Percentiles rank a stretch among this genome's conserved stretches.
Conservation (phyloP, 495 filamentous ascomycete genomes). For the Mytilinidion resinicola region DNA sequence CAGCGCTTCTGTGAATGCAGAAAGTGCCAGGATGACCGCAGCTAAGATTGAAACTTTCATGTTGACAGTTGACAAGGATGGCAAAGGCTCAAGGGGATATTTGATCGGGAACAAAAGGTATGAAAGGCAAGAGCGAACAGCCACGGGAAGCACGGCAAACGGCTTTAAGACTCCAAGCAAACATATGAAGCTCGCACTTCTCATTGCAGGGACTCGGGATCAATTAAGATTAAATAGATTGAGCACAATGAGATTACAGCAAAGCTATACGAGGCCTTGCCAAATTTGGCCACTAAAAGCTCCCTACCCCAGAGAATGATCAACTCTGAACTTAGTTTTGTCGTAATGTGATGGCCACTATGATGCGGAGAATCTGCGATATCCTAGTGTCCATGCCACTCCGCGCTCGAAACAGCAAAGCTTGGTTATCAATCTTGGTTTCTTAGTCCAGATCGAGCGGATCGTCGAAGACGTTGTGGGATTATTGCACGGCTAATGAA, state of each 20-base stretch:
- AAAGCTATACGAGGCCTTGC: neutral
- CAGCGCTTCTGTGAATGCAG: neutral
- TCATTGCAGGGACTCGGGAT: neutral
- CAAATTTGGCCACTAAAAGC: too few relatives aligned
- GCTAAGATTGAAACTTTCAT: neutral
- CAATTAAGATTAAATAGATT: neutral
- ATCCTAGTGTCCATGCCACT: neutral
- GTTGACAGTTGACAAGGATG: neutral
- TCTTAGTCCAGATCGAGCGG: neutral
- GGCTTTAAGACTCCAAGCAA: neutral
- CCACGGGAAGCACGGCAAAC: neutral
- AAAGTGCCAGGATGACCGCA: neutral
- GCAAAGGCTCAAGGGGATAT: neutral
- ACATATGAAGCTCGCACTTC: neutral
- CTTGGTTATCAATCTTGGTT: neutral
- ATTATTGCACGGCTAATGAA: too few relatives aligned
- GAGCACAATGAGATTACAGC: neutral
- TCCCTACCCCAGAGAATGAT: neutral
- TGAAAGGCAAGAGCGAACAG: neutral
- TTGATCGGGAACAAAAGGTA: too few relatives aligned
- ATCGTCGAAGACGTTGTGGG: too few relatives aligned
- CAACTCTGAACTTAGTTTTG: neutral
- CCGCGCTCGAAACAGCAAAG: conserved; percentile 5
- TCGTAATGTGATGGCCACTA: neutral
- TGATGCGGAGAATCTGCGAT: neutral